Evolutionary conservation across 805 yeast species (phyloP).

Genomic region (Wickerhamiella sorbophila): DNA sequence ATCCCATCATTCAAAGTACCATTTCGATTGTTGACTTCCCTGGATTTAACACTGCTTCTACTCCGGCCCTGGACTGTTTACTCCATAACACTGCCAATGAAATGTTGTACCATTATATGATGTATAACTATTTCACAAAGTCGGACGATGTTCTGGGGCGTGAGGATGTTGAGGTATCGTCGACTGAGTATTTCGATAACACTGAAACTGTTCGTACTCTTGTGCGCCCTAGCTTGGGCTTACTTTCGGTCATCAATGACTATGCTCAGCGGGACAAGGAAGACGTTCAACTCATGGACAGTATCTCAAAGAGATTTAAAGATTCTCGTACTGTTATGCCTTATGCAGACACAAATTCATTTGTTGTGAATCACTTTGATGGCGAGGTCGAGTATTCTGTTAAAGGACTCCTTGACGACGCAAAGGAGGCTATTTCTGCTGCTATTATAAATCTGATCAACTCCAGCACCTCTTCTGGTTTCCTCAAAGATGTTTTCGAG

Average conservation of each 20-base stretch:
- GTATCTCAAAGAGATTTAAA: conserved; percentile 23
- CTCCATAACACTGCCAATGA: conserved; percentile 32
- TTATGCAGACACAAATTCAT: conserved; percentile 29
- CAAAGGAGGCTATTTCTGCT: conserved; percentile 36
- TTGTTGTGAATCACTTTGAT: conserved; percentile 42
- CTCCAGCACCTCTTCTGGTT: conserved; percentile 26
- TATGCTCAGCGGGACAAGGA: conserved; percentile 26
- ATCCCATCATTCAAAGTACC: conserved; percentile 22
- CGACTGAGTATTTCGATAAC: conserved; percentile 43
- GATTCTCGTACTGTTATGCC: conserved; percentile 20
- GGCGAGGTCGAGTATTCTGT: conserved; percentile 44
- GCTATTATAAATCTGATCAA: conserved; percentile 29
- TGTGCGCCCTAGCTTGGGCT: conserved; percentile 28
- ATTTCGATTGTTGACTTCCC: conserved; percentile 30
- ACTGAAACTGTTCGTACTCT: conserved; percentile 41
- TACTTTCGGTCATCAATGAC: conserved; percentile 27
- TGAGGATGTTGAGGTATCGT: conserved; percentile 35
- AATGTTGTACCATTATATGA: conserved; percentile 27
- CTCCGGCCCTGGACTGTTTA: conserved; percentile 27
- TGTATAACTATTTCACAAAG: conserved; percentile 26
- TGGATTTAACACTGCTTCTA: conserved; percentile 25
- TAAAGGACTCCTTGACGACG: conserved; percentile 37
- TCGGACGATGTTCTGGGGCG: conserved; percentile 27
- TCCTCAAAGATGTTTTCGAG: conserved; percentile 24
- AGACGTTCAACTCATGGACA: conserved; percentile 21